A percentile compares a stretch with the other conserved stretches of the same genome.
Conservation (phyloP, 1,284 basidiomycete genomes). For the Cryptococcus neoformans region DNA sequence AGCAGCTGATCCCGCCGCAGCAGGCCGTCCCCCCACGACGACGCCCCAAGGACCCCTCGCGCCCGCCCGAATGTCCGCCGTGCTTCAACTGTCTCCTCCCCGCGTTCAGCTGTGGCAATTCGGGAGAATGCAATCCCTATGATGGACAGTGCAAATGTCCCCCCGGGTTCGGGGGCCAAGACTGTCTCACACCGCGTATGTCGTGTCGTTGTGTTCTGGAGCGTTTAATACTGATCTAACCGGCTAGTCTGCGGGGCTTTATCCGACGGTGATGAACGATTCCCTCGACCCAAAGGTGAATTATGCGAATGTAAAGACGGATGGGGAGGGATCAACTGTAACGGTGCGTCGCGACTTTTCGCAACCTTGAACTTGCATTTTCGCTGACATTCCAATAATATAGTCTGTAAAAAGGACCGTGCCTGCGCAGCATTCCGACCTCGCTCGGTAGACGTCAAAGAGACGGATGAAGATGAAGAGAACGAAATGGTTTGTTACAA, state of each 20-base stretch:
- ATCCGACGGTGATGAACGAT: conserved; percentile 79
- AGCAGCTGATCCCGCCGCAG: no score
- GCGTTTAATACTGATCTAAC: not conserved
- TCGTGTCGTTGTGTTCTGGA: conserved; percentile 13
- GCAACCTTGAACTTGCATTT: not conserved
- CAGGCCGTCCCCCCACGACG: no score
- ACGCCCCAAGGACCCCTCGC: not conserved
- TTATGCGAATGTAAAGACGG: conserved; percentile 87
- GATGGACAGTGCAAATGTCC: conserved; percentile 90
- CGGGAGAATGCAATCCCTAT: conserved; percentile 77
- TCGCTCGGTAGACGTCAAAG: conserved; percentile 42
- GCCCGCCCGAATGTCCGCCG: conserved; percentile 45
- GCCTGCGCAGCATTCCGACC: conserved; percentile 75
- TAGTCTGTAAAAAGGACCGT: conserved; percentile 79
- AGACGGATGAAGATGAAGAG: conserved; percentile 53
- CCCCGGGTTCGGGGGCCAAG: conserved; percentile 84
- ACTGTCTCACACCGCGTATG: conserved; percentile 79
- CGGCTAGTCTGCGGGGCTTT: conserved; percentile 79
- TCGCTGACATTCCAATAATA: not conserved
- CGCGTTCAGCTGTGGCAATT: conserved; percentile 78
- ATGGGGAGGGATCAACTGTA: conserved; percentile 95
- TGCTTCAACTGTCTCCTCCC: conserved; percentile 87
- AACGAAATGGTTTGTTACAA: conserved; percentile 90
- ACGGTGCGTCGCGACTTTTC: conserved; percentile 59
- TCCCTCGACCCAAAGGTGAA: conserved; percentile 69